Evolutionary conservation across 108 stramenopile species (phyloP).

Genomic region (Skeletonema grethae): DNA sequence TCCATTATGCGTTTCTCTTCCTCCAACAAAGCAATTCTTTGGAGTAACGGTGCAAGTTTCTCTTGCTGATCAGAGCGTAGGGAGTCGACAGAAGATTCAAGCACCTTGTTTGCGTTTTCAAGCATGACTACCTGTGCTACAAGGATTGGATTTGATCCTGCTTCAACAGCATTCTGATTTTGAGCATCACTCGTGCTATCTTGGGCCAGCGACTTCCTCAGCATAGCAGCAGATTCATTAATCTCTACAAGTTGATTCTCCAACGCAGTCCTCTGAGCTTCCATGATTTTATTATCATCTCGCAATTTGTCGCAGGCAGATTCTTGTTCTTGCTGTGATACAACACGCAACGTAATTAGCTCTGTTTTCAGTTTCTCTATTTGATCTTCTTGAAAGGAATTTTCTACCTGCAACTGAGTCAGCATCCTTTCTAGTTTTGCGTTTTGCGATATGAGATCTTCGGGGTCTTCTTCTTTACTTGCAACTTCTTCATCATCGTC

Average conservation of each 20-base stretch:
- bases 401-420: slow-evolving; percentile 16
- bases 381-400: slow-evolving; percentile 38
- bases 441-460: slow-evolving; percentile 20
- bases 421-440: slow-evolving; percentile 17
- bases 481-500: slow-evolving; percentile 8
- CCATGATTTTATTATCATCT: slow-evolving; percentile 31
- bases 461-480: slow-evolving; percentile 5
- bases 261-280: slow-evolving; percentile 29
- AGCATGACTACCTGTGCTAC: slow-evolving; percentile 47
- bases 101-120: slow-evolving; percentile 39
- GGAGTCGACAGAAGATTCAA: slow-evolving; percentile 27
- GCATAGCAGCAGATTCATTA: slow-evolving; percentile 24
- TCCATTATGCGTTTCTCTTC: slow-evolving; percentile 38
- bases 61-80: slow-evolving; percentile 34
- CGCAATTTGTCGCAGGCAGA: slow-evolving; percentile 19
- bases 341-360: slow-evolving; percentile 24
- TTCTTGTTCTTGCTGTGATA: slow-evolving; percentile 39
- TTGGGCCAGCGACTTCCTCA: slow-evolving; percentile 16
- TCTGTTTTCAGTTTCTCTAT: slow-evolving; percentile 37
- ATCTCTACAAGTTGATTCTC: slow-evolving; percentile 50
- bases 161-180: not conserved
- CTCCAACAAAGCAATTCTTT: slow-evolving; percentile 31
- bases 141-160: slow-evolving; percentile 30
- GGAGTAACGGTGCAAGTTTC: slow-evolving; percentile 26
- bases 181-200: not conserved